phyloP scores from a whole-genome alignment of 192 early-diverging fungal species.

The Spizellomyces sp. region DNA sequence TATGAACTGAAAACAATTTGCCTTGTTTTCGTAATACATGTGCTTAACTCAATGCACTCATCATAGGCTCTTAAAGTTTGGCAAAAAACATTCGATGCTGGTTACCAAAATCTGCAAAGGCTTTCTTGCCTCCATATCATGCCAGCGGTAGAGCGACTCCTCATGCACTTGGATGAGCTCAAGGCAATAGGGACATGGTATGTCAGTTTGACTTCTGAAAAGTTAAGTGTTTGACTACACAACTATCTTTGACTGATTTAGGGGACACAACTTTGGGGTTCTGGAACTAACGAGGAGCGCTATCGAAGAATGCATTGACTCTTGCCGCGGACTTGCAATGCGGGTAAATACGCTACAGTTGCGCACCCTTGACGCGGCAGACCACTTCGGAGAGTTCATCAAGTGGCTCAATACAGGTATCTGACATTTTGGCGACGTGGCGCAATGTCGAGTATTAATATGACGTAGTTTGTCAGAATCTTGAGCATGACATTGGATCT shows the following conservation, averaged over 20 bases:
- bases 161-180: slow-evolving; percentile 8
- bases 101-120: background rate
- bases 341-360: background rate
- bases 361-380: background rate
- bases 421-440: background rate
- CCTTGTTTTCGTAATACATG: background rate
- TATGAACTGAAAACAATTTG: background rate
- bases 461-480: slow-evolving; percentile 2
- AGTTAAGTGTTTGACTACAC: background rate
- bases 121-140: background rate
- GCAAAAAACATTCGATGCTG: background rate
- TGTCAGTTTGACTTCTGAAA: background rate
- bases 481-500: slow-evolving; percentile 2
- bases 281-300: background rate
- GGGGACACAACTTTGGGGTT: background rate
- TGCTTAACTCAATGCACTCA: background rate
- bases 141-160: slow-evolving; percentile 5
- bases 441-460: too few relatives aligned
- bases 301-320: background rate
- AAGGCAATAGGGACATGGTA: slow-evolving; percentile 1
- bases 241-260: background rate
- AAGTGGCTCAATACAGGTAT: background rate
- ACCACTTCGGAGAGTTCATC: background rate
- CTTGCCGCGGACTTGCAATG: background rate
- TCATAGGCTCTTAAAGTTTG: slow-evolving; percentile 1